Evolutionary conservation across 192 early-diverging fungal genomes (phyloP).

Genomic region (Entomortierella beljakovae): DNA sequence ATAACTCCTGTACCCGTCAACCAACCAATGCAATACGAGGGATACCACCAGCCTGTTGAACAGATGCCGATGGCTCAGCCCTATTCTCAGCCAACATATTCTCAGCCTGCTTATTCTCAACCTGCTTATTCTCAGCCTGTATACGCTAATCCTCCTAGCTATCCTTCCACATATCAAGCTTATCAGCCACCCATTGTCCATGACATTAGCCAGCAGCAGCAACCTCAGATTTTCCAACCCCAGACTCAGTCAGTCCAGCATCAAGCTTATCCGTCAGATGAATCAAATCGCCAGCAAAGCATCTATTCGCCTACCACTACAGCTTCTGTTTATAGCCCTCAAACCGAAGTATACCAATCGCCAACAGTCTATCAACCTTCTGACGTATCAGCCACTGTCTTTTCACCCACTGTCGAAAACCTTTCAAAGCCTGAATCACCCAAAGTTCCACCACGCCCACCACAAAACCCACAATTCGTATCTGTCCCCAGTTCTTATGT

Average conservation of each 20-base stretch:
- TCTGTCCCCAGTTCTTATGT: conserved; percentile 3
- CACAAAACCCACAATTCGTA: conserved; percentile 16
- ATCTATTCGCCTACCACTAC: not conserved
- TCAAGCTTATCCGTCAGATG: not conserved
- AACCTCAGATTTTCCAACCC: conserved; percentile 5
- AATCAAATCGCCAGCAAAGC: not conserved
- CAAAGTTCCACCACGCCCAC: not conserved
- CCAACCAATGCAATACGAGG: not conserved
- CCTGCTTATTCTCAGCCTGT: conserved; percentile 4
- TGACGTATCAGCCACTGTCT: not conserved
- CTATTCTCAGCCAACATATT: not conserved
- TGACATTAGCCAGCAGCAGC: conserved; percentile 11
- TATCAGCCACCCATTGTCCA: conserved; percentile 25
- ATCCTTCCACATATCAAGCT: too few species aligned
- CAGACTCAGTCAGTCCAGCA: not conserved
- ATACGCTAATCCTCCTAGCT: too few species aligned
- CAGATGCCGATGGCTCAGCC: conserved; percentile 2
- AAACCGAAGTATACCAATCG: not conserved
- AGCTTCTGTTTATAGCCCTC: not conserved
- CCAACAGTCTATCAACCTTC: conserved; percentile 11
- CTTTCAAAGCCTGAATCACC: not conserved
- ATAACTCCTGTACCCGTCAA: too few species aligned
- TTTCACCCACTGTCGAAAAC: conserved; percentile 1
- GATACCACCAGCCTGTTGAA: not conserved
- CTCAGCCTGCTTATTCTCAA: conserved; percentile 3